Percentiles rank a stretch among this genome's conserved stretches.
Evolutionary conservation across 2,329 filamentous ascomycete species (phyloP).

Genomic region (Fusarium nanum): DNA sequence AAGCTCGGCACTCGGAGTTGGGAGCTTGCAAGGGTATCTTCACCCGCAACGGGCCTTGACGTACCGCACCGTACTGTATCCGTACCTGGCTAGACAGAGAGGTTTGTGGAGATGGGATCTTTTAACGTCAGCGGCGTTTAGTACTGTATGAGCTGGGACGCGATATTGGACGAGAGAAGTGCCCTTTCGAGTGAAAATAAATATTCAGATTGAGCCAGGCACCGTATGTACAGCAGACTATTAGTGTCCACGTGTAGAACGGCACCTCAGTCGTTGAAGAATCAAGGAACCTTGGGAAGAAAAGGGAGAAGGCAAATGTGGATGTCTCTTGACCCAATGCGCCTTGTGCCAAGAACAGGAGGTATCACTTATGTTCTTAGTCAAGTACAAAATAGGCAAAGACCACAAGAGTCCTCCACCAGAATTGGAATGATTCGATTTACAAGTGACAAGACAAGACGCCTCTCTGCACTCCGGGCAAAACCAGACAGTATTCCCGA

Average conservation of each 20-base stretch:
- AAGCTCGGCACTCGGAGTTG: conserved; percentile 30
- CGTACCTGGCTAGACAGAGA: conserved; percentile 14
- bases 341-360: neutral
- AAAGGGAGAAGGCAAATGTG: conserved; percentile 14
- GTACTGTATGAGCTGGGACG: conserved; percentile 2
- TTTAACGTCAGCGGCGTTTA: conserved; percentile 36
- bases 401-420: neutral
- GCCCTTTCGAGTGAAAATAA: neutral
- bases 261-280: neutral
- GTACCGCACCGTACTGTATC: conserved; percentile 2
- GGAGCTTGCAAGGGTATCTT: conserved; percentile 20
- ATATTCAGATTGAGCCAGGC: neutral
- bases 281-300: neutral
- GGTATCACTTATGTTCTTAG: neutral
- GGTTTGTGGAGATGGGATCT: conserved; percentile 14
- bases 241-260: neutral
- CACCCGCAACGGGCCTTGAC: neutral
- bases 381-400: neutral
- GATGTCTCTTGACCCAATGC: neutral
- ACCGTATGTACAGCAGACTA: neutral
- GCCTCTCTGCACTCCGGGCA: neutral
- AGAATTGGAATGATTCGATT: neutral
- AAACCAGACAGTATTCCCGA: neutral
- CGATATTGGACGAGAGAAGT: neutral
- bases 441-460: neutral